Evolutionary conservation across 1,284 basidiomycete genomes (phyloP).

Genomic region (Pholiota adiposa): DNA sequence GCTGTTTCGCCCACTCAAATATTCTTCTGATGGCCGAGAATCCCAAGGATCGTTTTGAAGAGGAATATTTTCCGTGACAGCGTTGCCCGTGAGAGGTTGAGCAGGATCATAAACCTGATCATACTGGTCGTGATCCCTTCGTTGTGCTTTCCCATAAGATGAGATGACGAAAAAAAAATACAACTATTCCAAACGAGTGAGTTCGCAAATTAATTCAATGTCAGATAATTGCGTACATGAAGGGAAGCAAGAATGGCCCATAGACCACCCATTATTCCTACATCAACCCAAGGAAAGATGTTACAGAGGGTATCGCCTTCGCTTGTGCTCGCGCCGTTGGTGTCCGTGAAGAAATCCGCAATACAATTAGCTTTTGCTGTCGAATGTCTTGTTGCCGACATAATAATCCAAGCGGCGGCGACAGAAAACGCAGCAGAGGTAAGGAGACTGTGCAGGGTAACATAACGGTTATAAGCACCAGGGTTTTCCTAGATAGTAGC

Average conservation of each 20-base stretch:
- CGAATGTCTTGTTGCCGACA: conserved; percentile 77
- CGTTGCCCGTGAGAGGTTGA: conserved; percentile 58
- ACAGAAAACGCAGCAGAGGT: conserved; percentile 70
- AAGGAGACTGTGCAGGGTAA: conserved; percentile 66
- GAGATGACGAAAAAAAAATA: conserved; percentile 75
- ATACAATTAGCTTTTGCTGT: conserved; percentile 73
- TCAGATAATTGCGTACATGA: conserved; percentile 58
- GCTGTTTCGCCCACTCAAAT: conserved; percentile 22
- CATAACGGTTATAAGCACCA: conserved; percentile 76
- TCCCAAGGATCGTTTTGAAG: conserved; percentile 80
- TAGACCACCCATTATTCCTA: conserved; percentile 89
- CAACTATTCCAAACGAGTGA: conserved; percentile 42
- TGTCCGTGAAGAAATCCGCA: conserved; percentile 57
- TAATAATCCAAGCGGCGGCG: conserved; percentile 78
- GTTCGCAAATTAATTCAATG: not conserved
- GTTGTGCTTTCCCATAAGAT: conserved; percentile 77
- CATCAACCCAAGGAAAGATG: conserved; percentile 88
- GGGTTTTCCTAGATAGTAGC: conserved; percentile 67
- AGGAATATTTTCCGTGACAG: conserved; percentile 63
- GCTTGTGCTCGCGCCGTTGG: conserved; percentile 37
- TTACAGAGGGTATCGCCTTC: conserved; percentile 78
- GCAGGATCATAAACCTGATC: conserved; percentile 74
- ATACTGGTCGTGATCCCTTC: conserved; percentile 81
- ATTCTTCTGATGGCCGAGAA: conserved; percentile 59
- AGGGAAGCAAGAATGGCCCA: conserved; percentile 80